Base-by-base conservation (phyloP, 2,329 filamentous ascomycete species). In the Pyrenochaeta sp. region DNA sequence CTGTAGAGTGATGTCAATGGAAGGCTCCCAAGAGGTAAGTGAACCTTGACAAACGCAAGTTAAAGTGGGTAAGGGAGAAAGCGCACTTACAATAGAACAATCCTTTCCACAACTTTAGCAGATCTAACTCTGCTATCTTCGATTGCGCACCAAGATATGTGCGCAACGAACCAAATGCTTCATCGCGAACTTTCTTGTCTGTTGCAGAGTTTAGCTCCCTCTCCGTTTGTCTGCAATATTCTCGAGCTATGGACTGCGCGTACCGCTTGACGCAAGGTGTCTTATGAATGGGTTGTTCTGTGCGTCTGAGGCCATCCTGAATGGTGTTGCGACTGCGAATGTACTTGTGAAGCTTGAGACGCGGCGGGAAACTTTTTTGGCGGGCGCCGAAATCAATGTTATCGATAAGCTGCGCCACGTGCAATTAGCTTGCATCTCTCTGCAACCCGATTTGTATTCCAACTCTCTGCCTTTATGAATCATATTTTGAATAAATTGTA, bases 41-140 rank as follows among this genome's bases (percentile, higher is more conserved):
- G 23, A 9, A 4, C 9, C 4, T 5, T 9, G 23, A 27, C 23
- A 27, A 9, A 9, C 9, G 23, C 23, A 27, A 9, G 9, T 27
- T 27, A 5, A 9, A 27, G 33, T 33, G 36, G 23, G 27, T 14
- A 32, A 23, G 23, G 20, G 14, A 9, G 48, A 17, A 18, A 1
- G n/a, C 11, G 12, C 35, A 31, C 79, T 48, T 79, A 84, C 85
- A 87, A 82, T 92, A 97, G 81, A 95, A 97, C 17, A 98, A 85
- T 4, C 92, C 94, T 73, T 96, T 96, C 92, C 92, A 97, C 61
- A 98, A 85, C 80, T 97, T 97, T 56, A 94, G 82, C 44, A 91
- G 81, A 61, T 97, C 92, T 62, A 90, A 75, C 35, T 85, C 80
- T 15, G 85, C 79, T 56, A 97, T 85, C 48, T 83, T 49, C 75